A percentile compares a stretch with the other conserved stretches of the same genome.
Conservation (phyloP, 2,329 filamentous ascomycete genomes). For the Xylaria digitata region DNA sequence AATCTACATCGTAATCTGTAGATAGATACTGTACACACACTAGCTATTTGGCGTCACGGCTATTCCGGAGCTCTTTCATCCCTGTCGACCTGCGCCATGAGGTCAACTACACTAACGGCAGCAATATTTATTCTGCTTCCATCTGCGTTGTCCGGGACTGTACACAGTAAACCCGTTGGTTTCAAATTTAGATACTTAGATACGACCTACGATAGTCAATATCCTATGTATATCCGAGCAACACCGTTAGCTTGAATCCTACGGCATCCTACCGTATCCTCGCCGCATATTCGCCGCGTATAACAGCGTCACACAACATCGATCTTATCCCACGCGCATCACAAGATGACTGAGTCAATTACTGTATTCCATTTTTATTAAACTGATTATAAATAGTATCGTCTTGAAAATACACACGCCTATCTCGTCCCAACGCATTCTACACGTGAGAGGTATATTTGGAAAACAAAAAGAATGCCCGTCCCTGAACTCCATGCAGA, state of each 20-base stretch:
- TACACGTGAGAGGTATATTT: slow-evolving; percentile 19
- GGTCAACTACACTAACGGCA: slow-evolving; percentile 4
- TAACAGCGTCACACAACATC: slow-evolving; percentile 11
- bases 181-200: neutral
- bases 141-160: neutral
- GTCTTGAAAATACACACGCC: slow-evolving; percentile 5
- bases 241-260: neutral
- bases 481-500: slow-evolving; percentile 19
- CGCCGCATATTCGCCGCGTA: slow-evolving; percentile 10
- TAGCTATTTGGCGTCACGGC: slow-evolving; percentile 24
- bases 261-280: neutral
- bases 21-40: slow-evolving; percentile 14
- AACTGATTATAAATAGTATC: slow-evolving; percentile 7
- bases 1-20: neutral
- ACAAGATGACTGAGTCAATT: neutral
- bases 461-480: slow-evolving; percentile 9
- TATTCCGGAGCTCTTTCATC: slow-evolving; percentile 24
- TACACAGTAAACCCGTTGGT: neutral
- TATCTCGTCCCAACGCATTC: slow-evolving; percentile 7
- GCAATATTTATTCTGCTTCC: slow-evolving; percentile 10
- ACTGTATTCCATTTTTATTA: neutral
- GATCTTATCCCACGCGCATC: slow-evolving; percentile 4
- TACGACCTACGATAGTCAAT: neutral
- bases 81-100: slow-evolving; percentile 6
- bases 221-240: neutral